Percentiles rank a stretch among this genome's conserved stretches.
phyloP scores from a whole-genome alignment of 139 green algal species.

The Micromonas pusilla region DNA sequence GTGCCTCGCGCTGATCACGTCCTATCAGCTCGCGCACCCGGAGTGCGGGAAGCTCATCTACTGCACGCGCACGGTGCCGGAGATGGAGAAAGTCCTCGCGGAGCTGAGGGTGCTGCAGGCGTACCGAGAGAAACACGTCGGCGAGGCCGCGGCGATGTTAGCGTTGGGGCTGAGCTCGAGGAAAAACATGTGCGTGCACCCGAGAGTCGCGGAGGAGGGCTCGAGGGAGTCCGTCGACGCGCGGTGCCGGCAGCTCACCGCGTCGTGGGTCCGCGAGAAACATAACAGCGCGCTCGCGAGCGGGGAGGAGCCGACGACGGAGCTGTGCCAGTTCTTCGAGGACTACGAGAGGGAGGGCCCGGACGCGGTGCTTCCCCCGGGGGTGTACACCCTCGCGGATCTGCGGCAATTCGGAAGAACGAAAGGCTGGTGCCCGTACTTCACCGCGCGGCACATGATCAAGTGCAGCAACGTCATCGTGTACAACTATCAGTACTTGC shows the following conservation, averaged over 20 bases:
- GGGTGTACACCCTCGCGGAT: constrained; percentile 48
- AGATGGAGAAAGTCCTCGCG: constrained; percentile 93
- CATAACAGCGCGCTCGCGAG: background rate
- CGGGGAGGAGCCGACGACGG: constrained; percentile 27
- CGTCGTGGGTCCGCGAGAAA: constrained; percentile 65
- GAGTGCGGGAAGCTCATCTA: constrained; percentile 97
- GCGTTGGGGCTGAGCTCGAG: constrained; percentile 83
- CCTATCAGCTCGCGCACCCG: constrained; percentile 91
- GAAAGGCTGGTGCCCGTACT: constrained; percentile 95
- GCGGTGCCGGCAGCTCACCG: constrained; percentile 82
- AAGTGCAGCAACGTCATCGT: constrained; percentile 92
- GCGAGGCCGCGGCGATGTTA: constrained; percentile 59
- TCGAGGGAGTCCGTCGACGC: constrained; percentile 88
- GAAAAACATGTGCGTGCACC: constrained; percentile 97
- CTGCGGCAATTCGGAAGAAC: constrained; percentile 78
- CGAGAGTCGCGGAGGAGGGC: constrained; percentile 59
- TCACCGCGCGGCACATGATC: constrained; percentile 93
- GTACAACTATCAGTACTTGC: constrained; percentile 99
- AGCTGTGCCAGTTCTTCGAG: constrained; percentile 82
- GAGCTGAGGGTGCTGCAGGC: constrained; percentile 66
- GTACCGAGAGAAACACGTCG: constrained; percentile 63
- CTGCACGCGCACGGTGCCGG: constrained; percentile 97
- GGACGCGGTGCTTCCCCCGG: constrained; percentile 66
- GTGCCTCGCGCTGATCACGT: constrained; percentile 93
- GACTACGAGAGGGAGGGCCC: constrained; percentile 62